Evolutionary conservation across 148 eudicot genomes (phyloP), one percentile per base, ranked within the genome.

Genomic region (Gaultheria prostrata): DNA sequence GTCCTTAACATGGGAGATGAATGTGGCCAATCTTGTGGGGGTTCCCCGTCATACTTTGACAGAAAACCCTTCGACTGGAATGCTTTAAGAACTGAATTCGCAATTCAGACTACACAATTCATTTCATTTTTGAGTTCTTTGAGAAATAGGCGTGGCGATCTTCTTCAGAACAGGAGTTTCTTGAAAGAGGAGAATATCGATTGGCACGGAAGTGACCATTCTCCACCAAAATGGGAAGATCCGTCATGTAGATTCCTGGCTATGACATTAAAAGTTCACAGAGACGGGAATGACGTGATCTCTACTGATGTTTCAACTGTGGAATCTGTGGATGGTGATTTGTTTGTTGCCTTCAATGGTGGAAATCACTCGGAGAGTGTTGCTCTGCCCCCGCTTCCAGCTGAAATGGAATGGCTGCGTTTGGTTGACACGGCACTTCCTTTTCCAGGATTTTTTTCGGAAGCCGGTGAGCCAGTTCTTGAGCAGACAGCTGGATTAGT

Each of bases 1-100:
- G 92, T 97, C 12, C 88, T 97, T 17, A 92, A 95, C 87, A 97
- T 97, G 99, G 99, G 99, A 80, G 99, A 97, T 79, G 99, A 97
- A 81, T 95, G 96, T 83, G 99, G 99, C 74, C 95, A 89, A 81
- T 95, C 99, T 76, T 87, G 89, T 30, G 94, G 93, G 39, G 99
- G 99, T 51, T 92, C 93, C 76, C 81, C 83, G 33, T 82, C 84
- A 54, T 87, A 89, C 48, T 81, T 48, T 65, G 91, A 93, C 79
- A 88, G 95, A 75, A 93, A 89, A 46, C 92, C 92, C 2, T 85
- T 92, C 49, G 91, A 93, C 46, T 97, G 99, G 99, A 89, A 79
- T 84, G 92, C 94, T 63, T 83, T 97, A 50, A 85, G 63, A 57
- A 89, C 98, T n/a, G 80, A 90, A 46, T 97, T 95, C 77, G 98